A percentile compares a stretch with the other conserved stretches of the same genome.
These are phyloP conservation scores for Cystofilobasidium capitatum DNA, from an alignment of 768 basidiomycete genomes.

Conservation along the genomic window DNA sequence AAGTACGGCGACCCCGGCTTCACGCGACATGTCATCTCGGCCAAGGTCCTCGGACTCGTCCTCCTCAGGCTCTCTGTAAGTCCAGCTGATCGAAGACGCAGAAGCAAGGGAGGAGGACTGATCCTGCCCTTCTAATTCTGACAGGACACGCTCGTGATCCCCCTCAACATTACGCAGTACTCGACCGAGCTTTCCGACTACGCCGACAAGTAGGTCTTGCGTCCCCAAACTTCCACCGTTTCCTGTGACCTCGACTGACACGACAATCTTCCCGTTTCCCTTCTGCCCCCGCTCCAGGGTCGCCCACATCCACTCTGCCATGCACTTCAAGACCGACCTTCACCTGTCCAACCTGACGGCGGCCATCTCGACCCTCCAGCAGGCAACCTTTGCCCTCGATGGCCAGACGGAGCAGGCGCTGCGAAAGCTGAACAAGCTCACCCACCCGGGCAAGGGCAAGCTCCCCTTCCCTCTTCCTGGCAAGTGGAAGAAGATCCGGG, in stretches of 20 bases:
- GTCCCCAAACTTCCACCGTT: not conserved
- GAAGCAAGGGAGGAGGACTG: no score
- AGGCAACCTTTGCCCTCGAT: conserved; percentile 38
- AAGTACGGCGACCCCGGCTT: conserved; percentile 67
- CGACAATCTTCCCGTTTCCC: not conserved
- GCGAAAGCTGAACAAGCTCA: conserved; percentile 32
- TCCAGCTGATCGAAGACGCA: no score
- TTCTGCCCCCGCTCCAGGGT: conserved; percentile 42
- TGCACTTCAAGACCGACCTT: conserved; percentile 27
- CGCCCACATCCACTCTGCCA: conserved; percentile 42
- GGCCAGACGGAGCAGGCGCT: conserved; percentile 29
- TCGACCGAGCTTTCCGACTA: conserved; percentile 51
- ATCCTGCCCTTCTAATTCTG: no score
- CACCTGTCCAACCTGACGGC: conserved; percentile 35
- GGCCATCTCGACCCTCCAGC: conserved; percentile 36
- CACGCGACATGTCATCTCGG: conserved; percentile 47
- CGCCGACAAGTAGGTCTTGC: conserved; percentile 46
- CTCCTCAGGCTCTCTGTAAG: conserved; percentile 49
- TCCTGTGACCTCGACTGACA: not conserved
- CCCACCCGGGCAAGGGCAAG: not conserved
- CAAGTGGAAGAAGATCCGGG: conserved; percentile 36
- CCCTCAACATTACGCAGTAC: conserved; percentile 62
- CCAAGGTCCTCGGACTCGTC: conserved; percentile 28
- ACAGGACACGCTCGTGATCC: conserved; percentile 50
- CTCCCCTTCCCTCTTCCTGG: conserved; percentile 19